Evolutionary conservation across 2,329 filamentous ascomycete species (phyloP).

Genomic region (Daldinia eschscholtzii): DNA sequence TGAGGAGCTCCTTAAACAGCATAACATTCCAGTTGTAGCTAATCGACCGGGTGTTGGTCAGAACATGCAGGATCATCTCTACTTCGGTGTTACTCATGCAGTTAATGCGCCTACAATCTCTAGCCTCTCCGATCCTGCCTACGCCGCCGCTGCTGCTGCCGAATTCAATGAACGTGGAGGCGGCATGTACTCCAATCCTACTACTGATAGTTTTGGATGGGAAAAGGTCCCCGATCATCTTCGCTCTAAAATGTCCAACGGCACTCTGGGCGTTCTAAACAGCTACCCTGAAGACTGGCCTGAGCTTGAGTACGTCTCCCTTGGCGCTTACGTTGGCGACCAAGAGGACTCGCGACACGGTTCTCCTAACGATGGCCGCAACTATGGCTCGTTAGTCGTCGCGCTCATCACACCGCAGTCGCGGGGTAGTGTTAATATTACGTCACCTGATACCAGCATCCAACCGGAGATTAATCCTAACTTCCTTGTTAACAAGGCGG

Average conservation of each 20-base stretch:
- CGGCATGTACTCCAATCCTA: conserved; percentile 4
- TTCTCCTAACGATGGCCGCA: conserved; percentile 46
- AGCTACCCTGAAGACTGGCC: conserved; percentile 1
- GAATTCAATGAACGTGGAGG: conserved; percentile 1
- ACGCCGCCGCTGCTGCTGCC: neutral
- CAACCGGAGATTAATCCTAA: conserved; percentile 52
- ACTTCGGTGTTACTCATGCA: conserved; percentile 49
- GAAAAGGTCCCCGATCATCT: neutral
- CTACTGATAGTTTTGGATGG: neutral
- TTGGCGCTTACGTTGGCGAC: neutral
- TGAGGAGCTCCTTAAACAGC: conserved; percentile 45
- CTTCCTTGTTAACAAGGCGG: conserved; percentile 53
- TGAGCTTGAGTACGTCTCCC: conserved; percentile 1
- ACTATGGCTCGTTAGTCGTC: conserved; percentile 48
- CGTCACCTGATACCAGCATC: conserved; percentile 58
- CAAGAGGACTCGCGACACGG: conserved; percentile 28
- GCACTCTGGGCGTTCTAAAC: neutral
- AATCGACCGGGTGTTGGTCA: conserved; percentile 71
- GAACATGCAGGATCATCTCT: conserved; percentile 67
- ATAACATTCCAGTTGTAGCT: conserved; percentile 63
- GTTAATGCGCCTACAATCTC: conserved; percentile 32
- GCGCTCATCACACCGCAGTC: conserved; percentile 49
- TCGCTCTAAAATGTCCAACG: neutral
- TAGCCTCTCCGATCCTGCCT: neutral
- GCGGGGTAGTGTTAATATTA: conserved; percentile 72